Conservation (phyloP, 2,329 filamentous ascomycete genomes). For the Apiospora aurea region DNA sequence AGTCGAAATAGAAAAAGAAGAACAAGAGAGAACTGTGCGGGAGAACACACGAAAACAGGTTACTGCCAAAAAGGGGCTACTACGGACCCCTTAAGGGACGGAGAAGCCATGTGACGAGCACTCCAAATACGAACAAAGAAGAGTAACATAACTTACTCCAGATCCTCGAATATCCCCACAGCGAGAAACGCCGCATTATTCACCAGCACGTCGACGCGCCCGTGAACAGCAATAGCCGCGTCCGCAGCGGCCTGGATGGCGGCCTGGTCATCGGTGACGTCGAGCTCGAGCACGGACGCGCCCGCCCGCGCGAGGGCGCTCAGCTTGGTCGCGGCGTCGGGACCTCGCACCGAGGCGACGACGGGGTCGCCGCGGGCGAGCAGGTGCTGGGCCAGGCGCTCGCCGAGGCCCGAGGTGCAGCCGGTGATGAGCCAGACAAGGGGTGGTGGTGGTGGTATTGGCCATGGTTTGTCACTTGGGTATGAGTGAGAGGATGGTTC, state of each 20-base stretch:
- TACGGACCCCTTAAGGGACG: too few relatives aligned
- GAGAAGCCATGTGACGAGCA: too few relatives aligned
- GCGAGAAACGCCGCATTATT: neutral
- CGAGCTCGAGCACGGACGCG: neutral
- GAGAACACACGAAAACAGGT: too few relatives aligned
- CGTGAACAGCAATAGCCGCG: neutral
- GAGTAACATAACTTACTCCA: too few relatives aligned
- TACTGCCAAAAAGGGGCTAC: too few relatives aligned
- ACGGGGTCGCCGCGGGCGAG: slow-evolving; percentile 28
- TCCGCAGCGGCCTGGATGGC: neutral
- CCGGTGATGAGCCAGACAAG: slow-evolving; percentile 27
- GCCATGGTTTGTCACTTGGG: neutral
- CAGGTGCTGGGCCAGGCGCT: slow-evolving; percentile 27
- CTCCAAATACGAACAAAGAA: too few relatives aligned
- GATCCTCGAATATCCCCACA: too few relatives aligned
- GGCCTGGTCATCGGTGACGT: neutral
- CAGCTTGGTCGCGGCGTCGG: slow-evolving; percentile 24
- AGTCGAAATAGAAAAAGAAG: too few relatives aligned
- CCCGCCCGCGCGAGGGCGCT: slow-evolving; percentile 23
- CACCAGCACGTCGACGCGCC: neutral
- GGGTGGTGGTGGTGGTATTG: neutral
- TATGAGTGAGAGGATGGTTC: too few relatives aligned
- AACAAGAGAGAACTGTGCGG: too few relatives aligned
- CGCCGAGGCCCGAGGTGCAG: slow-evolving; percentile 31
- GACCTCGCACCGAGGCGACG: slow-evolving; percentile 29